These are phyloP conservation scores for Bacterosira constricta DNA, from an alignment of 108 stramenopile species.

Conservation along the genomic window DNA sequence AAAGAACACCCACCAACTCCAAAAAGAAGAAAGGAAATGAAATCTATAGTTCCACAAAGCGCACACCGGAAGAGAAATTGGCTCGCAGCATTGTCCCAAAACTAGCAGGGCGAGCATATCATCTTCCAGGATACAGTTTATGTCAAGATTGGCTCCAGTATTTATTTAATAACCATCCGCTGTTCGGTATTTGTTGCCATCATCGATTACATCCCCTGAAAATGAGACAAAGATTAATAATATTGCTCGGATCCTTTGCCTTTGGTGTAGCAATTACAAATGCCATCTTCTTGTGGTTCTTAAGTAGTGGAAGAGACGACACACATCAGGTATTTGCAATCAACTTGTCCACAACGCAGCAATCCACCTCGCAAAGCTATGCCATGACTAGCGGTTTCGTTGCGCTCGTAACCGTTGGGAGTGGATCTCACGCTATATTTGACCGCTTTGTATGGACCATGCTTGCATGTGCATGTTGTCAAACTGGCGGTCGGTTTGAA, in stretches of 20 bases:
- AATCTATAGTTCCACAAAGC: too few relatives aligned
- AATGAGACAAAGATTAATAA: constrained; percentile 4
- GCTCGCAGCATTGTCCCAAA: constrained; percentile 20
- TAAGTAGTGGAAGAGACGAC: constrained; percentile 14
- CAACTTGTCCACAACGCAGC: constrained; percentile 29
- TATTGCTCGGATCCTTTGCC: constrained; percentile 35
- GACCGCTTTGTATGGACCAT: constrained; percentile 69
- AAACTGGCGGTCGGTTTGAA: constrained; percentile 28
- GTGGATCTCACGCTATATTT: constrained; percentile 60
- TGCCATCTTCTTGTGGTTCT: constrained; percentile 49
- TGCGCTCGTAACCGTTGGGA: constrained; percentile 70
- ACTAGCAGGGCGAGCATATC: constrained; percentile 22
- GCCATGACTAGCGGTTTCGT: too few relatives aligned
- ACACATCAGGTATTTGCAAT: constrained; percentile 13
- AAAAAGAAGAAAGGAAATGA: too few relatives aligned
- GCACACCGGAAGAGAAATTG: too few relatives aligned
- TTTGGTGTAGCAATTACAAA: constrained; percentile 41
- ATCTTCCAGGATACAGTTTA: constrained; percentile 23
- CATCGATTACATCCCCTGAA: constrained; percentile 36
- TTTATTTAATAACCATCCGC: constrained; percentile 33
- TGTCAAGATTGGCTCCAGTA: constrained; percentile 26
- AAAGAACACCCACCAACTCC: too few relatives aligned
- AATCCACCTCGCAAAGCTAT: too few relatives aligned
- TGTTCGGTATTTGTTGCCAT: constrained; percentile 34
- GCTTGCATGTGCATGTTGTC: constrained; percentile 67